Percentiles rank a stretch among this genome's conserved stretches.
These are phyloP conservation scores for Hevea brasiliensis DNA, from an alignment of 345 rosid genomes.

Conservation along the genomic window DNA sequence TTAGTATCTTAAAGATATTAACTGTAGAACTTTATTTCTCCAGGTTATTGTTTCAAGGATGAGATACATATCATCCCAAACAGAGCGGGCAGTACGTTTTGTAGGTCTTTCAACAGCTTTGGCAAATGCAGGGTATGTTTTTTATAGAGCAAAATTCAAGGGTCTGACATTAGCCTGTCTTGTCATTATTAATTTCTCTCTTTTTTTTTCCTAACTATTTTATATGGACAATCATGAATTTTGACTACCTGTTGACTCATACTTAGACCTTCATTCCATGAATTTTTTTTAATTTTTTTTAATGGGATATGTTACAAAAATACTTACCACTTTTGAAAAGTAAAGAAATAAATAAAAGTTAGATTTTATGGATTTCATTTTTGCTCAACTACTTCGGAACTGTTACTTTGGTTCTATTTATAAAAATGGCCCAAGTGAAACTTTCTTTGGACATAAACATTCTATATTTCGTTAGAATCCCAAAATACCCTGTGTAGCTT, in stretches of 20 bases:
- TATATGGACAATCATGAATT: neutral
- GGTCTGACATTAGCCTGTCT: neutral
- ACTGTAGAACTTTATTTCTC: conserved; percentile 15
- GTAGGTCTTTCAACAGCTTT: conserved; percentile 96
- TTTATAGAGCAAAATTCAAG: neutral
- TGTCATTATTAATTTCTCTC: neutral
- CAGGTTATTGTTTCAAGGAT: conserved; percentile 98
- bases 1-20: conserved; percentile 1
- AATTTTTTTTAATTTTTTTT: too few relatives aligned
- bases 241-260: too few relatives aligned
- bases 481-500: too few relatives aligned
- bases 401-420: too few relatives aligned
- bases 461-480: too few relatives aligned
- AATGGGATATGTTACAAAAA: neutral
- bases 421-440: too few relatives aligned
- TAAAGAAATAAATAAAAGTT: too few relatives aligned
- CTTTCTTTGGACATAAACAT: too few relatives aligned
- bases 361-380: too few relatives aligned
- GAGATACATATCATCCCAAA: conserved; percentile 99
- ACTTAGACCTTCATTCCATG: too few relatives aligned
- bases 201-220: neutral
- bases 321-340: neutral
- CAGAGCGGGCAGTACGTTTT: conserved; percentile 86
- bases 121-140: conserved; percentile 87
- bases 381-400: too few relatives aligned